Conservation (phyloP, 768 basidiomycete species). For the Chiua virens region DNA sequence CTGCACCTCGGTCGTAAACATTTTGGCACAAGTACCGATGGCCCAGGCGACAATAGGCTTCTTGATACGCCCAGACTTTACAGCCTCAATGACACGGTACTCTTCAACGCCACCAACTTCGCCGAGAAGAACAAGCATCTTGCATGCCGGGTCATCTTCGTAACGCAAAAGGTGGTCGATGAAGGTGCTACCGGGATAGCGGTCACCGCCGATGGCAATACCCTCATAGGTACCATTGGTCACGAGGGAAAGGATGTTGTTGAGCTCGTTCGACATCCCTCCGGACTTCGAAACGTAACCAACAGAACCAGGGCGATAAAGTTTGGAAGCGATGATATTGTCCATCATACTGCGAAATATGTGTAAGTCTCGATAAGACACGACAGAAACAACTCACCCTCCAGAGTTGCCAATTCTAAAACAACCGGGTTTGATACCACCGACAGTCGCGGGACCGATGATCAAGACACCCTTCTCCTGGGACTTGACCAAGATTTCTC, state of each 20-base stretch:
- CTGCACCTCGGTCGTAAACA: conserved; percentile 99
- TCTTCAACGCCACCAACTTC: conserved; percentile 99
- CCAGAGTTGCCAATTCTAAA: conserved; percentile 99
- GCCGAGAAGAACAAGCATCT: conserved; percentile 98
- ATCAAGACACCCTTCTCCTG: conserved; percentile 85
- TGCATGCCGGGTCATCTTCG: conserved; percentile 95
- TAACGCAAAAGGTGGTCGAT: conserved; percentile 98
- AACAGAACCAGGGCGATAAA: conserved; percentile 95
- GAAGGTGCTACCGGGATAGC: conserved; percentile 98
- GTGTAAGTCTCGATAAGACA: not conserved
- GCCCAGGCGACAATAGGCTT: conserved; percentile 99
- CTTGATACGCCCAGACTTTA: conserved; percentile 89
- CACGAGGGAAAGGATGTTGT: conserved; percentile 96
- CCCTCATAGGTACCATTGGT: conserved; percentile 99
- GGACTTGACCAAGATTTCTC: conserved; percentile 92
- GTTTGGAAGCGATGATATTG: conserved; percentile 98
- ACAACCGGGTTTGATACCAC: conserved; percentile 99
- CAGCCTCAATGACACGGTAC: conserved; percentile 98
- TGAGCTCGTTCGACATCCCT: conserved; percentile 99
- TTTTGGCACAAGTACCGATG: conserved; percentile 99
- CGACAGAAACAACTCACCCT: conserved; percentile 55
- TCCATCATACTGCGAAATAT: conserved; percentile 85
- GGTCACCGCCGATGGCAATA: conserved; percentile 99
- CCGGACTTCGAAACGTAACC: conserved; percentile 99
- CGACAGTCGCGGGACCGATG: conserved; percentile 96